phyloP scores from a whole-genome alignment of 1,139 yeast species.

The Pichia sp. region DNA sequence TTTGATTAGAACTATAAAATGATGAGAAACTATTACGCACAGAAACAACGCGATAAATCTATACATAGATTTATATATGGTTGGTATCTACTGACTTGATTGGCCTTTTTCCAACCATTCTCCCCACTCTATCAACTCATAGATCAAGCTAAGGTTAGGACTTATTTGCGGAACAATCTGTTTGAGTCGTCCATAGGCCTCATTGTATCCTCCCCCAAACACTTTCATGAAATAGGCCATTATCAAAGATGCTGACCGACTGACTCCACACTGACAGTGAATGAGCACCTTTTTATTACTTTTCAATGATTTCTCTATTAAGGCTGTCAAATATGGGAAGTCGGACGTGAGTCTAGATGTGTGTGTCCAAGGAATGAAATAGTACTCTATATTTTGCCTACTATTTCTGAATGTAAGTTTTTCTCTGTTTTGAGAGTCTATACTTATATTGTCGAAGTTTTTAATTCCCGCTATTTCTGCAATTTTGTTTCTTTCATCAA shows the following conservation, averaged over 20 bases:
- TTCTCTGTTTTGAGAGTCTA: conserved; percentile 1
- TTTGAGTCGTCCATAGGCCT: conserved; percentile 70
- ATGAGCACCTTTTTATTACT: conserved; percentile 53
- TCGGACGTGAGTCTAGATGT: conserved; percentile 64
- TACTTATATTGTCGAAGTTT: neutral
- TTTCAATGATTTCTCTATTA: conserved; percentile 40
- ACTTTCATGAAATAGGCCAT: conserved; percentile 79
- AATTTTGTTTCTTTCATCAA: conserved; percentile 18
- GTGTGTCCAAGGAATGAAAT: conserved; percentile 84
- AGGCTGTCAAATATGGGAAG: conserved; percentile 51
- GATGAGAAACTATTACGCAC: neutral
- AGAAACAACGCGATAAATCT: neutral
- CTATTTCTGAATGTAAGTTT: conserved; percentile 10
- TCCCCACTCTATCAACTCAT: conserved; percentile 75
- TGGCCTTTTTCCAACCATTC: conserved; percentile 10
- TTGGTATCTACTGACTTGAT: neutral
- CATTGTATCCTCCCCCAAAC: conserved; percentile 57
- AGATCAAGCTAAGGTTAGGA: conserved; percentile 85
- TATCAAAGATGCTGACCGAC: conserved; percentile 80
- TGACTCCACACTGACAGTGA: conserved; percentile 93
- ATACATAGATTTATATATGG: neutral
- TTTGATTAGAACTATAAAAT: neutral
- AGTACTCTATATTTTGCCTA: conserved; percentile 45
- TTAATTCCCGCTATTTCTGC: conserved; percentile 3
- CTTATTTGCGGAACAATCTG: conserved; percentile 64